These are phyloP conservation scores for rapeseed (Brassica napus) DNA, from an alignment of 345 rosid species.

Conservation along the genomic window DNA sequence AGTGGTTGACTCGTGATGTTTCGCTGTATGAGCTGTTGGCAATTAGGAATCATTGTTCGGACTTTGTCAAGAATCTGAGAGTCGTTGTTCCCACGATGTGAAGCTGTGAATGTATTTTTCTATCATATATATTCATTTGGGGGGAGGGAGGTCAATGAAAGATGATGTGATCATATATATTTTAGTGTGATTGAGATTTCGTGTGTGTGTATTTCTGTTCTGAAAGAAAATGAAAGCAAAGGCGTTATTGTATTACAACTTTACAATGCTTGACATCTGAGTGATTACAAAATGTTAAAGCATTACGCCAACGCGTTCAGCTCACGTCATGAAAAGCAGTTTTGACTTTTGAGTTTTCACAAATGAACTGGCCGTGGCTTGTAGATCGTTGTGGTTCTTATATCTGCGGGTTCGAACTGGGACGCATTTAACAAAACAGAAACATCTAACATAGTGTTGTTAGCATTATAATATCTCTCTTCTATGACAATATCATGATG, in stretches of 20 bases:
- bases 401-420: not conserved
- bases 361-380: not conserved
- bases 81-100: constrained; percentile 18
- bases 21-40: constrained; percentile 64
- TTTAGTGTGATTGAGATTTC: not conserved
- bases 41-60: constrained; percentile 52
- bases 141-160: constrained; percentile 6
- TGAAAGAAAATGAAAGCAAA: not conserved
- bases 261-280: not conserved
- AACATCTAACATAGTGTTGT: not conserved
- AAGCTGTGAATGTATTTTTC: not conserved
- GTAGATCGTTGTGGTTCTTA: not conserved
- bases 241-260: not conserved
- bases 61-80: constrained; percentile 20
- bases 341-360: not conserved
- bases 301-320: not conserved
- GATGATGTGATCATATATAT: constrained; percentile 6
- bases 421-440: not conserved
- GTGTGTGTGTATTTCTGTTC: not conserved
- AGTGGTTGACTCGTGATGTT: constrained; percentile 64
- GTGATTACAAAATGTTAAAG: not conserved
- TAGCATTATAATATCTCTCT: not conserved
- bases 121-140: not conserved
- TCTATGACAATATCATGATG: not conserved
- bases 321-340: not conserved